Percentiles rank a stretch among this genome's conserved stretches.
phyloP scores from a whole-genome alignment of 2,329 filamentous ascomycete genomes.

The Clonostachys sp. region DNA sequence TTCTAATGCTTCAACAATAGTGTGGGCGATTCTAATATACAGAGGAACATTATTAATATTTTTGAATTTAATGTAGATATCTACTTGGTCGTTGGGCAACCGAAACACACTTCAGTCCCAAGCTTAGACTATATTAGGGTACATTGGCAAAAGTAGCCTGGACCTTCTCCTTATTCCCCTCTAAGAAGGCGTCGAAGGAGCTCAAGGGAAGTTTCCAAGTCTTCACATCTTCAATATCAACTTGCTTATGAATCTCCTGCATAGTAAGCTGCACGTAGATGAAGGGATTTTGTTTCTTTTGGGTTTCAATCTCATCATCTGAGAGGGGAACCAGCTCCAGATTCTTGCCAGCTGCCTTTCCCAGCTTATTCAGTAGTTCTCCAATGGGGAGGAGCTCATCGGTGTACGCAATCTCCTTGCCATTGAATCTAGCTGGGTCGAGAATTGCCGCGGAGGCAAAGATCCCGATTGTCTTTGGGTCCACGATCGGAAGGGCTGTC shows the following conservation, averaged over 20 bases:
- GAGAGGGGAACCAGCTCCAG: conserved; percentile 30
- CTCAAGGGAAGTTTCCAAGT: conserved; percentile 32
- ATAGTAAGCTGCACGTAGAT: conserved; percentile 22
- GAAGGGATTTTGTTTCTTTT: conserved; percentile 27
- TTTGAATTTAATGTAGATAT: too few relatives aligned
- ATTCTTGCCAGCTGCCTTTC: conserved; percentile 21
- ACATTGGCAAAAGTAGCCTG: too few relatives aligned
- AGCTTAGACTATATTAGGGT: too few relatives aligned
- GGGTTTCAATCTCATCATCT: conserved; percentile 29
- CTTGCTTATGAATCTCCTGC: background rate
- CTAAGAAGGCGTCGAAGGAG: conserved; percentile 35
- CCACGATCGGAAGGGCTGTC: conserved; percentile 34
- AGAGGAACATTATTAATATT: too few relatives aligned
- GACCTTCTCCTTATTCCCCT: conserved; percentile 24
- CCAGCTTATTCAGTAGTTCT: conserved; percentile 28
- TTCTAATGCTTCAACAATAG: too few relatives aligned
- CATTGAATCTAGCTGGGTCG: conserved; percentile 30
- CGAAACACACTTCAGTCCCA: too few relatives aligned
- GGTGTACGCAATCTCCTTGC: conserved; percentile 30
- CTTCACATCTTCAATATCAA: conserved; percentile 23
- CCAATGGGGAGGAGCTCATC: conserved; percentile 30
- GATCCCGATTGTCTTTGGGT: conserved; percentile 39
- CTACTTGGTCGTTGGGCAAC: too few relatives aligned
- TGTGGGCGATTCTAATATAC: too few relatives aligned
- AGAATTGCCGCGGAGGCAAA: conserved; percentile 38